Evolutionary conservation across 495 filamentous ascomycete genomes (phyloP).

Genomic region (Lasiosphaeria miniovina): DNA sequence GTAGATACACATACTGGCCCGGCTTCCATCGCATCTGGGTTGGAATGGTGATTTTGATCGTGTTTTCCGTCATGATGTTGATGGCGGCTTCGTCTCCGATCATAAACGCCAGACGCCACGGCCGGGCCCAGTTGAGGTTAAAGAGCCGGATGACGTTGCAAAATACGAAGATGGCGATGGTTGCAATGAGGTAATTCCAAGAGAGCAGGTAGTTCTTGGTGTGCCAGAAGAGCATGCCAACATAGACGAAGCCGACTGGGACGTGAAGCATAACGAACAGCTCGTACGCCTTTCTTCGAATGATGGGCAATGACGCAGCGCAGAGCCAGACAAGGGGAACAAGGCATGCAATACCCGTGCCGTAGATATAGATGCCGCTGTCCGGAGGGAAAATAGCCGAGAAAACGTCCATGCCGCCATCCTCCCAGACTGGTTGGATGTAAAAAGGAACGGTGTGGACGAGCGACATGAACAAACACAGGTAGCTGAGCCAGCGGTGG

Average conservation of each 20-base stretch:
- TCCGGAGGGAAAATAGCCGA: constrained; percentile 57
- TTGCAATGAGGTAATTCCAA: constrained; percentile 86
- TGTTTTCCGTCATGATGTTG: constrained; percentile 83
- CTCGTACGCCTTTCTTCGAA: constrained; percentile 66
- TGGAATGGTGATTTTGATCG: constrained; percentile 88
- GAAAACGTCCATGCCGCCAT: constrained; percentile 65
- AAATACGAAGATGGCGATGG: constrained; percentile 70
- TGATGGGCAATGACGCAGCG: constrained; percentile 72
- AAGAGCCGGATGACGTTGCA: constrained; percentile 64
- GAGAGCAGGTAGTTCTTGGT: constrained; percentile 87
- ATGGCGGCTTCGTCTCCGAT: constrained; percentile 86
- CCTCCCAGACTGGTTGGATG: constrained; percentile 78
- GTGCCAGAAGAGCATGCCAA: constrained; percentile 93
- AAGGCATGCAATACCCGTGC: constrained; percentile 83
- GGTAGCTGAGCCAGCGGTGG: constrained; percentile 88
- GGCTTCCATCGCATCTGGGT: constrained; percentile 91
- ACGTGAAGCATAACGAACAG: constrained; percentile 79
- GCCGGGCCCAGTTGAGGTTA: constrained; percentile 85
- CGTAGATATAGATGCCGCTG: constrained; percentile 72
- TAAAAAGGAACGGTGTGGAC: constrained; percentile 89
- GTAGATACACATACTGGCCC: constrained; percentile 90
- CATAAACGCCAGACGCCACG: constrained; percentile 72
- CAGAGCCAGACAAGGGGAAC: constrained; percentile 79
- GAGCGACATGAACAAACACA: constrained; percentile 78
- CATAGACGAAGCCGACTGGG: constrained; percentile 73